Percentiles rank a stretch among this genome's conserved stretches.
Conservation (phyloP, 441 rosid species). For the Arabidopsis lyrata region DNA sequence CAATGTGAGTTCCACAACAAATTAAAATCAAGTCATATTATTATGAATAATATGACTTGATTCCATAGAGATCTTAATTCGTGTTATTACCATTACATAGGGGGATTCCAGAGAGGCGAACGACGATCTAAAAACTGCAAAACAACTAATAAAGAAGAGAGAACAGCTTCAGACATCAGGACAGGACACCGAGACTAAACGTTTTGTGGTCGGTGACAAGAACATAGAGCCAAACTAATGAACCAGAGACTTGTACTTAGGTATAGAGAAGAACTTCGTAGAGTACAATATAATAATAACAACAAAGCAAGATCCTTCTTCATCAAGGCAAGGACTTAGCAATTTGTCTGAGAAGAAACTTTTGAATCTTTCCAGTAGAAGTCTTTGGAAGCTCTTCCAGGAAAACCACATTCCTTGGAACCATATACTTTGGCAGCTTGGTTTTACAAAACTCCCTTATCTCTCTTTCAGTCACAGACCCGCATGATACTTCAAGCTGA, state of each 20-base stretch:
- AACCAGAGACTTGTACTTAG: constrained; percentile 34
- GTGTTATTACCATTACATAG: constrained; percentile 47
- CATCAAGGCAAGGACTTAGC: constrained; percentile 50
- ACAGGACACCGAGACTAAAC: constrained; percentile 50
- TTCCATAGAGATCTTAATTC: constrained; percentile 18
- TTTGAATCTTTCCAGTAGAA: constrained; percentile 66
- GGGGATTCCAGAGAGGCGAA: constrained; percentile 62
- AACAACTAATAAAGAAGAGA: constrained; percentile 71
- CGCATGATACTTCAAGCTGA: constrained; percentile 49
- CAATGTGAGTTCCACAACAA: constrained; percentile 53
- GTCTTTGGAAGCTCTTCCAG: constrained; percentile 63
- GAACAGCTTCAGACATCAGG: constrained; percentile 75
- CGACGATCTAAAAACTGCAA: constrained; percentile 67
- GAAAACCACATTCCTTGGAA: constrained; percentile 56
- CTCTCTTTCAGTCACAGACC: constrained; percentile 48
- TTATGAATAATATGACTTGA: not conserved
- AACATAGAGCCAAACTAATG: constrained; percentile 44
- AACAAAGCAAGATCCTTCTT: constrained; percentile 5
- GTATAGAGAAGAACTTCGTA: not conserved
- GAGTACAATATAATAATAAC: constrained; percentile 7
- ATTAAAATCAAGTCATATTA: not conserved
- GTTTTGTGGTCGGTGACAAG: constrained; percentile 62
- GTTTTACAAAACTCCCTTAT: constrained; percentile 53
- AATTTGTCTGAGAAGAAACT: constrained; percentile 52
- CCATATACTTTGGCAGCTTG: constrained; percentile 52